These are phyloP conservation scores for Trichophyton rubrum DNA, from an alignment of 2,329 filamentous ascomycete genomes.

Conservation along the genomic window DNA sequence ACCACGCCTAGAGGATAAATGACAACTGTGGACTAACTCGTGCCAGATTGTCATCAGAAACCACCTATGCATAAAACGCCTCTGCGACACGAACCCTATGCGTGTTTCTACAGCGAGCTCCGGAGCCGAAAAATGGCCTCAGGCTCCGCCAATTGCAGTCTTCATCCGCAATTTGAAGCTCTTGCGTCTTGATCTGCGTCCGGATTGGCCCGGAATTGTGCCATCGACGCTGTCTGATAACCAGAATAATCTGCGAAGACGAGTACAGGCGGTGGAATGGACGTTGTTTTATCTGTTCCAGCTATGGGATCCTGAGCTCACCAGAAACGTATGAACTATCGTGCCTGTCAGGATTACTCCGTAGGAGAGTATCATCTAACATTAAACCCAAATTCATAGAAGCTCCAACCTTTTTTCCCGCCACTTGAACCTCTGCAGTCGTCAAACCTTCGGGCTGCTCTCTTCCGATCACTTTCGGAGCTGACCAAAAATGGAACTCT, in stretches of 20 bases:
- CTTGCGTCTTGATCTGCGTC: slow-evolving; percentile 60
- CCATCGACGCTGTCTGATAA: slow-evolving; percentile 57
- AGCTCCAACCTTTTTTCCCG: slow-evolving; percentile 81
- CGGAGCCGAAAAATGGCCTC: slow-evolving; percentile 21
- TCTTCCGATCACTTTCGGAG: slow-evolving; percentile 69
- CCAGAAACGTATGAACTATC: slow-evolving; percentile 49
- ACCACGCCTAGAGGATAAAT: too few relatives aligned
- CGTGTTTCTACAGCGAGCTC: slow-evolving; percentile 8
- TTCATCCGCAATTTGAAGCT: slow-evolving; percentile 78
- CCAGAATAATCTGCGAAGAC: slow-evolving; percentile 63
- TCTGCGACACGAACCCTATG: neutral
- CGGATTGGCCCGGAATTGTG: slow-evolving; percentile 71
- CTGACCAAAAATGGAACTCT: slow-evolving; percentile 78
- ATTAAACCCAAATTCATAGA: slow-evolving; percentile 39
- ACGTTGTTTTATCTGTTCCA: slow-evolving; percentile 75
- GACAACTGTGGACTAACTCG: neutral
- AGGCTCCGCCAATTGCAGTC: slow-evolving; percentile 45
- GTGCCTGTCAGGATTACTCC: neutral
- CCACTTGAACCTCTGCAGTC: slow-evolving; percentile 83
- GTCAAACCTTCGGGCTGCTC: slow-evolving; percentile 70
- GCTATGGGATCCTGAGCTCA: slow-evolving; percentile 67
- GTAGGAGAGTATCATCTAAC: slow-evolving; percentile 6
- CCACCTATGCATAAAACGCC: neutral
- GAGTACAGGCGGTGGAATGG: slow-evolving; percentile 79
- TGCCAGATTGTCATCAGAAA: neutral